A percentile compares a stretch with the other conserved stretches of the same genome.
phyloP scores from a whole-genome alignment of 2,329 filamentous ascomycete genomes.

The Colletotrichum lentis region DNA sequence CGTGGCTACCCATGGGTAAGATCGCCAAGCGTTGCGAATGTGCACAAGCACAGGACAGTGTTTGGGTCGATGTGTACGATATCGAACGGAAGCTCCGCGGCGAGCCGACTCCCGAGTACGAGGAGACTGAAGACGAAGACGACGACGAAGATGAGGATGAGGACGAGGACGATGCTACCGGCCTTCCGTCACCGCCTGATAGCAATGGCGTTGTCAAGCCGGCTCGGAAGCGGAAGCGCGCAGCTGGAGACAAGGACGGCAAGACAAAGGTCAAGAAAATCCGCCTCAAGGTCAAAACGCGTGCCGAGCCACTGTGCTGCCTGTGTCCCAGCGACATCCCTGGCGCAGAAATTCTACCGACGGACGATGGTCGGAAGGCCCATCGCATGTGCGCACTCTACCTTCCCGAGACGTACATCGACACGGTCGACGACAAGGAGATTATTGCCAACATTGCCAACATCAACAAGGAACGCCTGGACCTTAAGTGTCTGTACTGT shows the following conservation, averaged over 20 bases:
- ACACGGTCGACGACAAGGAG: slow-evolving; percentile 74
- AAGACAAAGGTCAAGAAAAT: slow-evolving; percentile 77
- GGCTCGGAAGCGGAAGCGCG: slow-evolving; percentile 72
- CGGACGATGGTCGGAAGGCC: slow-evolving; percentile 85
- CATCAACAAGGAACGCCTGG: slow-evolving; percentile 85
- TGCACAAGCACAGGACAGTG: slow-evolving; percentile 92
- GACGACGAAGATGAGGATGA: slow-evolving; percentile 73
- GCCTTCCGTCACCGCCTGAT: slow-evolving; percentile 77
- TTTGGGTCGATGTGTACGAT: slow-evolving; percentile 97
- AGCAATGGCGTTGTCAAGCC: slow-evolving; percentile 47
- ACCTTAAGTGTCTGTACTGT: slow-evolving; percentile 94
- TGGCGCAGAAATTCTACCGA: slow-evolving; percentile 82
- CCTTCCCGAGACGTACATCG: slow-evolving; percentile 90
- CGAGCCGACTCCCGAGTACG: slow-evolving; percentile 85
- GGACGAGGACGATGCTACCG: slow-evolving; percentile 67
- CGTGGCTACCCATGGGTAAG: slow-evolving; percentile 93
- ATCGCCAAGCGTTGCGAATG: slow-evolving; percentile 98
- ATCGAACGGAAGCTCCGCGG: slow-evolving; percentile 94
- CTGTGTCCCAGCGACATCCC: slow-evolving; percentile 91
- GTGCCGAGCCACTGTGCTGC: slow-evolving; percentile 81
- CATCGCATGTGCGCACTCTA: slow-evolving; percentile 91
- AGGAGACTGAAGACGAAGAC: slow-evolving; percentile 77
- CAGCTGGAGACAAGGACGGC: slow-evolving; percentile 51
- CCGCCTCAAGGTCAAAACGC: slow-evolving; percentile 74
- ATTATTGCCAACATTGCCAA: slow-evolving; percentile 79